phyloP scores from a whole-genome alignment of 352 stramenopile genomes.

The Phytophthora pistaciae region DNA sequence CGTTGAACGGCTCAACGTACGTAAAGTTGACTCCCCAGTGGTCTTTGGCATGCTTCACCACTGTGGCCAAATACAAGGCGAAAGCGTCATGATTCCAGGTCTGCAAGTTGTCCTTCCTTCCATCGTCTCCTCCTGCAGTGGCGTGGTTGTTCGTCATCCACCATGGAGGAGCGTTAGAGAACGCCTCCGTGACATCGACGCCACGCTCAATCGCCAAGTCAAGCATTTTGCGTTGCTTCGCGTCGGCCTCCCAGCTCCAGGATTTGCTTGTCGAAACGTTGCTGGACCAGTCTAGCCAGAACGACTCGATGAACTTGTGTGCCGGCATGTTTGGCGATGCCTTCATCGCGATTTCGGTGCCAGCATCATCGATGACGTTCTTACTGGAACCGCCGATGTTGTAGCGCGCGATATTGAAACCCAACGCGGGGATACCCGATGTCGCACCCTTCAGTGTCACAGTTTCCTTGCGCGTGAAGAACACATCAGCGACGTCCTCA shows the following conservation, averaged over 20 bases:
- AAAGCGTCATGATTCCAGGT: slow-evolving; percentile 59
- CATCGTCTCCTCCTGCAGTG: slow-evolving; percentile 47
- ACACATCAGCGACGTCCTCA: slow-evolving; percentile 56
- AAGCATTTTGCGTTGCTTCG: slow-evolving; percentile 55
- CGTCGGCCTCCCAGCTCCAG: slow-evolving; percentile 61
- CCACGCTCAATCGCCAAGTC: slow-evolving; percentile 46
- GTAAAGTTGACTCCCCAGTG: slow-evolving; percentile 59
- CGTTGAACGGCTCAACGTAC: slow-evolving; percentile 71
- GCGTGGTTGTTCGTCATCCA: slow-evolving; percentile 73
- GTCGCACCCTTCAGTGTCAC: slow-evolving; percentile 38
- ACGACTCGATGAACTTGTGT: slow-evolving; percentile 64
- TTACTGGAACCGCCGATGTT: slow-evolving; percentile 62
- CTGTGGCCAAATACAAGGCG: slow-evolving; percentile 53
- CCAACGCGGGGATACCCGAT: slow-evolving; percentile 45
- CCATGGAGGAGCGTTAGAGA: slow-evolving; percentile 71
- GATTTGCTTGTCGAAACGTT: slow-evolving; percentile 44
- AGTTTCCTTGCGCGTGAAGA: slow-evolving; percentile 57
- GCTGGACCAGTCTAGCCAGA: slow-evolving; percentile 63
- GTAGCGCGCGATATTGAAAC: slow-evolving; percentile 72
- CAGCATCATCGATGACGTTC: slow-evolving; percentile 51
- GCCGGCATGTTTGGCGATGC: slow-evolving; percentile 56
- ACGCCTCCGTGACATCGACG: slow-evolving; percentile 55
- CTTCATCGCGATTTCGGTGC: slow-evolving; percentile 53
- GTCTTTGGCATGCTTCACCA: slow-evolving; percentile 51
- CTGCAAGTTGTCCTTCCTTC: slow-evolving; percentile 58